A percentile compares a stretch with the other conserved stretches of the same genome.
phyloP scores from a whole-genome alignment of 1,284 basidiomycete genomes.

The Earliella scabrosa region DNA sequence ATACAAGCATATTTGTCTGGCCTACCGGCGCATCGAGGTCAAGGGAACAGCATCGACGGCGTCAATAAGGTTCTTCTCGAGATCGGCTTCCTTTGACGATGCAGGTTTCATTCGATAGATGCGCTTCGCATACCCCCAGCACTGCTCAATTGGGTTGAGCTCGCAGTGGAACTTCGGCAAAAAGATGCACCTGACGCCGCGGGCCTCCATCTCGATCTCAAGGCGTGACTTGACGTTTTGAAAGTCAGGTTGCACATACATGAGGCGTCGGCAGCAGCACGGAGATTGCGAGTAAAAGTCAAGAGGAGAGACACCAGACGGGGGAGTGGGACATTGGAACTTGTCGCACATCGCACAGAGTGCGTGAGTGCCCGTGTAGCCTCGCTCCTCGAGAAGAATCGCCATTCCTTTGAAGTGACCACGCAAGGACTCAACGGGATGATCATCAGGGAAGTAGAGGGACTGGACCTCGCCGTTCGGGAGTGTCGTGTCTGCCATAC shows the following conservation, averaged over 20 bases:
- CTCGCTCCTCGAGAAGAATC: conserved; percentile 30
- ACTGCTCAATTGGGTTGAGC: conserved; percentile 27
- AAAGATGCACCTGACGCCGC: conserved; percentile 7
- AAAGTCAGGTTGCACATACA: conserved; percentile 36
- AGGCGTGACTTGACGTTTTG: conserved; percentile 4
- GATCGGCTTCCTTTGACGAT: conserved; percentile 8
- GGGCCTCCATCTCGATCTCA: background rate
- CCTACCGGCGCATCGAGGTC: conserved; percentile 4
- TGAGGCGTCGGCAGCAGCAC: conserved; percentile 32
- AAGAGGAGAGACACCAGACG: background rate
- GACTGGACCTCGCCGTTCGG: conserved; percentile 34
- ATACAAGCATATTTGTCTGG: background rate
- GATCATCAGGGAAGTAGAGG: conserved; percentile 40
- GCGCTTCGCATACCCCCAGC: conserved; percentile 26
- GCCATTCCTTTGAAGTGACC: conserved; percentile 43
- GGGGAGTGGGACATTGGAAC: conserved; percentile 25
- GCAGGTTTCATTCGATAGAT: conserved; percentile 10
- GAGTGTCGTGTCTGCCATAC: conserved; percentile 35
- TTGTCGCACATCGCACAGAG: conserved; percentile 22
- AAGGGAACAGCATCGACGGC: conserved; percentile 13
- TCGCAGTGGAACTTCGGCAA: conserved; percentile 29
- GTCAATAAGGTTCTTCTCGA: conserved; percentile 14
- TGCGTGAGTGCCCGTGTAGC: background rate
- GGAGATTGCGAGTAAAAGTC: background rate
- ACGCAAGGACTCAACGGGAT: conserved; percentile 19